phyloP scores from a whole-genome alignment of 805 yeast species.

The Metschnikowia lochheadii region DNA sequence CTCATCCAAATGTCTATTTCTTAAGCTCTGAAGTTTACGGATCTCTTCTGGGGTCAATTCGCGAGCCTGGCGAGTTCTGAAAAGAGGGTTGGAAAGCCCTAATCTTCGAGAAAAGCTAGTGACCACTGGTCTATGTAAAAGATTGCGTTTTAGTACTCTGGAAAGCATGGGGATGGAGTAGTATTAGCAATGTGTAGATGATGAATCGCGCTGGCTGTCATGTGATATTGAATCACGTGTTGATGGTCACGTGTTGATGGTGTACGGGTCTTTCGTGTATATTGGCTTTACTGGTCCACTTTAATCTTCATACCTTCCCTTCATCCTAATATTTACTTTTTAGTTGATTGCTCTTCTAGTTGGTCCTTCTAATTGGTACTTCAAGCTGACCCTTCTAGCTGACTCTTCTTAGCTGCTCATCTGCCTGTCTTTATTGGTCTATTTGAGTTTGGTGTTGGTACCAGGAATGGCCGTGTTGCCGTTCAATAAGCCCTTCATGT shows the following conservation, averaged over 20 bases:
- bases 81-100: not conserved
- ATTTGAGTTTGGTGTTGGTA: slow-evolving; percentile 19
- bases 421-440: not conserved
- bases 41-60: slow-evolving; percentile 39
- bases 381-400: too few species aligned
- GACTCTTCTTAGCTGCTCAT: too few species aligned
- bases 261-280: too few species aligned
- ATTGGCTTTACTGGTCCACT: too few species aligned
- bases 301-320: too few species aligned
- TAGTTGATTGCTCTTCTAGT: too few species aligned
- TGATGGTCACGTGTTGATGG: too few species aligned
- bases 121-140: not conserved
- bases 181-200: too few species aligned
- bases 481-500: slow-evolving; percentile 60
- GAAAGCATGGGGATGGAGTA: not conserved
- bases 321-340: too few species aligned
- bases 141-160: not conserved
- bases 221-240: not conserved
- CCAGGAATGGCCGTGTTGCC: slow-evolving; percentile 25
- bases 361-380: too few species aligned
- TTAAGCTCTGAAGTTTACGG: slow-evolving; percentile 16
- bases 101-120: not conserved
- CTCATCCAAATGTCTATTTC: slow-evolving; percentile 5
- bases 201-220: not conserved
- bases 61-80: slow-evolving; percentile 24